Base-by-base conservation (phyloP, 2,329 filamentous ascomycete species). In the Graphiopsis chlorocephala region DNA sequence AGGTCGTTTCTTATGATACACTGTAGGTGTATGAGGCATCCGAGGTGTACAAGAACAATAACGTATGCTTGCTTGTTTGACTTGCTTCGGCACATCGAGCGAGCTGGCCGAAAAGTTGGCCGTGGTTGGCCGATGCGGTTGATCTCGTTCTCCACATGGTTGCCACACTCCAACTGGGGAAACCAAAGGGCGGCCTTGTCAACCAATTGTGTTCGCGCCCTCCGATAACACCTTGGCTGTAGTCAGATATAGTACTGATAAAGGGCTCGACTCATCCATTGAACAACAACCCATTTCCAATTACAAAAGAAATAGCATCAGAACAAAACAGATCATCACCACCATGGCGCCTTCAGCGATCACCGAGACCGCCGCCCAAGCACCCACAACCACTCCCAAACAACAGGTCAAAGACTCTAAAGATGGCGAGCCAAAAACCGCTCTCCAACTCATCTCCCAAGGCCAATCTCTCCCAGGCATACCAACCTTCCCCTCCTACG, bases 401-500 rank as follows among this genome's bases (percentile, higher is more conserved):
- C 45, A 35, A 50, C 35, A 50, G 3, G 23, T 38, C 5, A 28
- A 45, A 53, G 60, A 53, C 8, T 6, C 48, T 17, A 8, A 20
- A 23, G 28, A n/a, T 7, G 47, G 31, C 12, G 25, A 60, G 12
- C 65, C 72, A 45, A 77, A 77, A 45, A 69, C 72, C 4, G 68
- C 75, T 17, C 68, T 77, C 20, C 70, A 77, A 64, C 66, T 76
- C 58, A 83, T 83, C 60, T 81, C 78, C 23, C 80, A 82, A 72
- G 81, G 81, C 50, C 72, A 77, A 15, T 77, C 74, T 66, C 77
- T 85, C 28, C 77, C 80, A 12, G 83, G 85, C 10, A 86, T 89
- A 23, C 86, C 87, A 2, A 79, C 78, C 45, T 87, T 87, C 71
- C 75, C 80, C 4, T 79, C 81, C 26, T 81, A 82, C 65, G 80